Percentiles rank a stretch among this genome's conserved stretches.
phyloP scores from a whole-genome alignment of 441 rosid genomes.

The Adansonia madagascariensis region DNA sequence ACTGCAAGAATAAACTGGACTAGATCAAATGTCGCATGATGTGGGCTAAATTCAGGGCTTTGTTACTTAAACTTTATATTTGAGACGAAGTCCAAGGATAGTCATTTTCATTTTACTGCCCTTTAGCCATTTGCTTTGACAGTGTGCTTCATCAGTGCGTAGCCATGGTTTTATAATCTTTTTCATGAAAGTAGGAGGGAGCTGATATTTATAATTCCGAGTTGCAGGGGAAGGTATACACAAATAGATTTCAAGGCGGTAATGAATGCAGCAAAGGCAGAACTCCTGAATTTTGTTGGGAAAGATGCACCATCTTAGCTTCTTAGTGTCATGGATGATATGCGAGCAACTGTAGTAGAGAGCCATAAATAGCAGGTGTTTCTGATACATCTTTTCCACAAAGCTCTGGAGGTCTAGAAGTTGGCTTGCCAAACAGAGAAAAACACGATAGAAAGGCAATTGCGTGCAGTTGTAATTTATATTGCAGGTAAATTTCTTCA shows the following conservation, averaged over 20 bases:
- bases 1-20: background rate
- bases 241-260: conserved; percentile 64
- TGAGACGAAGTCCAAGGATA: background rate
- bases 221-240: conserved; percentile 80
- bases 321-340: background rate
- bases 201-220: conserved; percentile 21
- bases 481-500: conserved; percentile 21
- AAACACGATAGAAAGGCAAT: background rate
- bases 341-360: background rate
- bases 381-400: background rate
- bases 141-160: background rate
- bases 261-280: conserved; percentile 85
- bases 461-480: background rate
- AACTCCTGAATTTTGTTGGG: conserved; percentile 63
- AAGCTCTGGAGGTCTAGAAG: background rate
- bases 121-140: background rate
- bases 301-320: conserved; percentile 48
- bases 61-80: background rate
- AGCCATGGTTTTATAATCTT: conserved; percentile 5
- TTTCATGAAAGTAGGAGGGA: conserved; percentile 7
- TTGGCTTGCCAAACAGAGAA: background rate
- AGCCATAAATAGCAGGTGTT: background rate
- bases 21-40: background rate
- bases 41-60: conserved; percentile 15
- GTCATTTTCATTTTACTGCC: background rate